phyloP scores from a whole-genome alignment of 352 stramenopile species.

The Globisporangium perplexum region DNA sequence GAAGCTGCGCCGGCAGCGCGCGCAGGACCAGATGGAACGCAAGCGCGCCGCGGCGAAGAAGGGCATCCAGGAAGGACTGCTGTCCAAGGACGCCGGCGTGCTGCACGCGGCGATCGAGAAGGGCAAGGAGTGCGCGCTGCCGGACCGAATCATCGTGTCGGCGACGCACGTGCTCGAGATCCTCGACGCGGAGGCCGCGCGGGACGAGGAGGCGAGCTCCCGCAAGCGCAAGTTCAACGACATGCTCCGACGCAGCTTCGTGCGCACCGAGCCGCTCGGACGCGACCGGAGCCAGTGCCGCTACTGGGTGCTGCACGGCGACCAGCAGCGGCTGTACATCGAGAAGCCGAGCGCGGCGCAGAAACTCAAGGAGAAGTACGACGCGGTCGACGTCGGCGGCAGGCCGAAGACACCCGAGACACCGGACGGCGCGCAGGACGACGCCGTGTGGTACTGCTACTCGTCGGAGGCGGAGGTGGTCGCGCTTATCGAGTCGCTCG shows the following conservation, averaged over 20 bases:
- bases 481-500: slow-evolving; percentile 51
- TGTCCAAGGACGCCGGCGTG: slow-evolving; percentile 48
- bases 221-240: slow-evolving; percentile 62
- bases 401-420: neutral
- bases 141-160: slow-evolving; percentile 59
- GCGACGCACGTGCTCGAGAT: slow-evolving; percentile 73
- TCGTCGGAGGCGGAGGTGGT: slow-evolving; percentile 54
- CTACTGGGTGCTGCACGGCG: slow-evolving; percentile 77
- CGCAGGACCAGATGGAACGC: slow-evolving; percentile 59
- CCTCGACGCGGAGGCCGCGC: slow-evolving; percentile 52
- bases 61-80: slow-evolving; percentile 52
- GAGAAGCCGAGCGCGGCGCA: slow-evolving; percentile 42
- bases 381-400: slow-evolving; percentile 3
- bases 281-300: slow-evolving; percentile 46
- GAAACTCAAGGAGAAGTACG: slow-evolving; percentile 37
- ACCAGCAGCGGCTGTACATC: slow-evolving; percentile 62
- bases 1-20: slow-evolving; percentile 59
- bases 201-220: slow-evolving; percentile 55
- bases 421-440: slow-evolving; percentile 3
- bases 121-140: slow-evolving; percentile 60
- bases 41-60: slow-evolving; percentile 59
- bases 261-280: slow-evolving; percentile 71
- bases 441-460: slow-evolving; percentile 61
- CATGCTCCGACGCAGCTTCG: slow-evolving; percentile 57
- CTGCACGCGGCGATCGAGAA: slow-evolving; percentile 64